Conservation (phyloP, 2,329 filamentous ascomycete genomes). For the Hypomyces rosellus region DNA sequence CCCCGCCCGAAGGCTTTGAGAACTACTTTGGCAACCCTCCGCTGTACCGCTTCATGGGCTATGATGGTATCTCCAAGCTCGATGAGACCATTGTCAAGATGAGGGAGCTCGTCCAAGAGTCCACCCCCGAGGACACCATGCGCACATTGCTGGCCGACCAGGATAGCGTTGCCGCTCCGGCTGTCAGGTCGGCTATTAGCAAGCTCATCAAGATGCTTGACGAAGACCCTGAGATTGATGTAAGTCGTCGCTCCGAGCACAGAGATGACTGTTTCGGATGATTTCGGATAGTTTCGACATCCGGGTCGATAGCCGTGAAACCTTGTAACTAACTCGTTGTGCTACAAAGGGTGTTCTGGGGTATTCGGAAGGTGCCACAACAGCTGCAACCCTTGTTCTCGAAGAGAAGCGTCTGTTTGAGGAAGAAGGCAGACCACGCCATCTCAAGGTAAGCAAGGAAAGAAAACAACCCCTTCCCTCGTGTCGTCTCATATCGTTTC, state of each 20-base stretch:
- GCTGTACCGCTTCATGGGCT: constrained; percentile 49
- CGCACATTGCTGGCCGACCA: constrained; percentile 38
- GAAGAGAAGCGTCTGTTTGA: constrained; percentile 39
- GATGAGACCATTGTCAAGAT: constrained; percentile 45
- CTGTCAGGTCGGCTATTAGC: constrained; percentile 14
- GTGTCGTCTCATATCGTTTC: constrained; percentile 10
- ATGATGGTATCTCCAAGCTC: constrained; percentile 34
- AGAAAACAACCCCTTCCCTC: constrained; percentile 6
- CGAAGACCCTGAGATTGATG: constrained; percentile 28
- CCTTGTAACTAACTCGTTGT: neutral
- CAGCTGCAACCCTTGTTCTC: constrained; percentile 47
- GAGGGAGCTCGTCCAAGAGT: constrained; percentile 46
- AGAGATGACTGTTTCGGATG: neutral
- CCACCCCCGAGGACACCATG: constrained; percentile 50
- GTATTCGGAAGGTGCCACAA: constrained; percentile 54
- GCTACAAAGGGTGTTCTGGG: constrained; percentile 43
- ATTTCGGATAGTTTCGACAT: too few relatives aligned
- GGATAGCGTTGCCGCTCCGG: constrained; percentile 13
- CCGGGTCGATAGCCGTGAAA: too few relatives aligned
- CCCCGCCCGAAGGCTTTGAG: constrained; percentile 48
- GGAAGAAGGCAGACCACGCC: constrained; percentile 25
- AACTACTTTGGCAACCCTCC: constrained; percentile 51
- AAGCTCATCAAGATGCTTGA: constrained; percentile 39
- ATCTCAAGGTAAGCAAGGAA: constrained; percentile 27
- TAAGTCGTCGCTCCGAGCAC: constrained; percentile 5